Percentiles rank a stretch among this genome's conserved stretches.
Conservation (phyloP, 108 stramenopile genomes). For the Mediolabrus comicus region DNA sequence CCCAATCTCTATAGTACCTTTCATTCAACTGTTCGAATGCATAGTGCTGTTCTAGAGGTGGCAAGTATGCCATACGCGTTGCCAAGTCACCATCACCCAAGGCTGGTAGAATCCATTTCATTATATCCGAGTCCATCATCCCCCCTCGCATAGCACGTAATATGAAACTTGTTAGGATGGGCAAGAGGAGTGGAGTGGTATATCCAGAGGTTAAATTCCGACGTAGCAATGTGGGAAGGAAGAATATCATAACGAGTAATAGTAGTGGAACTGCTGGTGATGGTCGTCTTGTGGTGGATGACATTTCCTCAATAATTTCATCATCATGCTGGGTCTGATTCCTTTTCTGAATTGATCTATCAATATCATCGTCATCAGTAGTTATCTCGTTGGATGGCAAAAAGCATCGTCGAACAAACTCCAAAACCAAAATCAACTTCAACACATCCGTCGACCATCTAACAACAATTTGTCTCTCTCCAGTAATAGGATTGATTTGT, state of each 20-base stretch:
- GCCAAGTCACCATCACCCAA: conserved; percentile 1
- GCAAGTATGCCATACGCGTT: conserved; percentile 51
- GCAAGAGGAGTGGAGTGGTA: conserved; percentile 34
- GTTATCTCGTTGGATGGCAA: background rate
- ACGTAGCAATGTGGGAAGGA: conserved; percentile 3
- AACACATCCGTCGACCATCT: conserved; percentile 44
- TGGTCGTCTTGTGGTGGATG: background rate
- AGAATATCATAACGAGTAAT: background rate
- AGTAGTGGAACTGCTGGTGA: background rate
- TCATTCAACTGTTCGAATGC: conserved; percentile 78
- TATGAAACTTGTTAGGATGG: conserved; percentile 30
- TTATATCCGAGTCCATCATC: background rate
- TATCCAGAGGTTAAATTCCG: background rate
- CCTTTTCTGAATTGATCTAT: background rate
- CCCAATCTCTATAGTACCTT: conserved; percentile 62
- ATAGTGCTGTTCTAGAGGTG: conserved; percentile 74
- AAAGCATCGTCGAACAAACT: conserved; percentile 42
- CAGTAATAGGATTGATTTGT: conserved; percentile 3
- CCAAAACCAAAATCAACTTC: conserved; percentile 56
- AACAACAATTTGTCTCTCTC: conserved; percentile 7
- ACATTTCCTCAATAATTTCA: background rate
- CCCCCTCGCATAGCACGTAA: conserved; percentile 4
- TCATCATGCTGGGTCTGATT: background rate
- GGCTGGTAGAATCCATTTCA: background rate
- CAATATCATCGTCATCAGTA: background rate